A percentile compares a stretch with the other conserved stretches of the same genome.
Evolutionary conservation across 768 basidiomycete genomes (phyloP).

Genomic region (Hygrophoropsis aurantiaca): DNA sequence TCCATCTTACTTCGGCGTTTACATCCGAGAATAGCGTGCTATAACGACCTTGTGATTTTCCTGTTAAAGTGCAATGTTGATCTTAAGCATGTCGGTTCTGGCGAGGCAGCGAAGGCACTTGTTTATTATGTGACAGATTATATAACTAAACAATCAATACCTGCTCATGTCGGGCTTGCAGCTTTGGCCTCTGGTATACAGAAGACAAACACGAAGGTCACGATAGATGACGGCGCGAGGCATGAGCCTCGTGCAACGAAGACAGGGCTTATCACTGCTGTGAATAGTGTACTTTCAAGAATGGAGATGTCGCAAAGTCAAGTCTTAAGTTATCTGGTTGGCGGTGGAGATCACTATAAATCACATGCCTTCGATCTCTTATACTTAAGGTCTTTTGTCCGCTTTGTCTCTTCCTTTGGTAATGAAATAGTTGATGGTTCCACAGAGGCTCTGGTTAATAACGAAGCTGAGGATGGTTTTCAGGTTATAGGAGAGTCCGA

Average conservation of each 20-base stretch:
- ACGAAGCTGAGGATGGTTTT: too few species aligned
- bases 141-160: too few species aligned
- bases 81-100: conserved; percentile 33
- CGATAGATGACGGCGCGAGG: not conserved
- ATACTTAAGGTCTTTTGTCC: conserved; percentile 4
- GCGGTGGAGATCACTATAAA: conserved; percentile 17
- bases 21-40: conserved; percentile 8
- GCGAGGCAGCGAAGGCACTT: conserved; percentile 28
- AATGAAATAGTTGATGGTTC: too few species aligned
- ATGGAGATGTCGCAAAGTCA: conserved; percentile 27
- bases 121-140: too few species aligned
- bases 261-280: conserved; percentile 3
- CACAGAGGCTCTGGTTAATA: too few species aligned
- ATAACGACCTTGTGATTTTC: conserved; percentile 5
- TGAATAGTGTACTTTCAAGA: conserved; percentile 16
- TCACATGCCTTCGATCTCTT: conserved; percentile 8
- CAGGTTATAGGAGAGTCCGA: too few species aligned
- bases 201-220: too few species aligned
- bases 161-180: too few species aligned
- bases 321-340: conserved; percentile 23
- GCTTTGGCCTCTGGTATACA: conserved; percentile 6
- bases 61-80: conserved; percentile 22
- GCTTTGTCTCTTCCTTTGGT: not conserved
- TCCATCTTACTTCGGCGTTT: conserved; percentile 8
- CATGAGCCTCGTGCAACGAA: not conserved